Base-by-base conservation (phyloP, 768 basidiomycete genomes). In the Pholiota molesta region DNA sequence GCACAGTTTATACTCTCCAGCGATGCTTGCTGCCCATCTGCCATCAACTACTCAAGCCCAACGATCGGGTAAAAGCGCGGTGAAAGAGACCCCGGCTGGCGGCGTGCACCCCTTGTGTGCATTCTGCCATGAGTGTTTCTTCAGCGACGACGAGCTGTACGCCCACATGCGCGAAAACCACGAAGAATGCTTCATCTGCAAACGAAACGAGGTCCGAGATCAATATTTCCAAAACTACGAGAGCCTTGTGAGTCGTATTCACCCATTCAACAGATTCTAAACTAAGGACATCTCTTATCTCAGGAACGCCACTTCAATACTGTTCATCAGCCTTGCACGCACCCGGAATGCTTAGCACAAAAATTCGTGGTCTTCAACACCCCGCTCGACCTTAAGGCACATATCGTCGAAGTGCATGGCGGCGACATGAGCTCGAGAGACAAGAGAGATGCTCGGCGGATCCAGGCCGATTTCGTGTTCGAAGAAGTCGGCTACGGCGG, bases 101-200 rank as follows among this genome's bases (percentile, higher is more conserved):
- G 90, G 88, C 1, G 71, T 86, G 1, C 92, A 95, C 66, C 92
- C 93, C 0, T 67, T 91, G 1, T 96, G 94, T 73, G 86, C 86
- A 68, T 99, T 98, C 73, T 97, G 95, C 68, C 86, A 85, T n/a
- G 91, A 94, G 67, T 95, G 92, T 68, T 95, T 91, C 81, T 97
- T 96, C 72, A 79, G 89, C n/a, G 89, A 90, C 58, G 97, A 99
- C 69, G 95, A 95, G 68, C 77, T 98, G n/a, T 97, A 88, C 72
- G 79, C 87, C 23, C 97, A 99, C 73, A 93, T 98, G 89, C 86
- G 96, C 55, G 90, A 95, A 70, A 81, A 80, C 53, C 97, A 99
- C 75, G 97, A 99, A 74, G 96, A 99, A 69, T 99, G 97, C 72
- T 97, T 97, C 67, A 74, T 99, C 14, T 99, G 97, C 74, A 94